phyloP scores from a whole-genome alignment of 2,329 filamentous ascomycete species.

The Bipolaris gigantea region DNA sequence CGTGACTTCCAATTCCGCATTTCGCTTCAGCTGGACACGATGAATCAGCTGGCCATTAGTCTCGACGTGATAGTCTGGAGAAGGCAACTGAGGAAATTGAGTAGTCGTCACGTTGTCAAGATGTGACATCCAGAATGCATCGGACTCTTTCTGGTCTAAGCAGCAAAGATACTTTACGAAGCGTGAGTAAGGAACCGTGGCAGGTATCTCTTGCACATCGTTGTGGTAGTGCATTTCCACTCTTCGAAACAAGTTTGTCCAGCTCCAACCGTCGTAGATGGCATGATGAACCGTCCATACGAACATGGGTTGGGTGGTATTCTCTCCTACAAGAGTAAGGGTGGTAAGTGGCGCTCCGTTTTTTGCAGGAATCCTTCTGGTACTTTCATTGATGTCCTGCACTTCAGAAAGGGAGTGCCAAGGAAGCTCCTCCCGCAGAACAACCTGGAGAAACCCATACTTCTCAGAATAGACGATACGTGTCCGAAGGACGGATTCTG shows the following conservation, averaged over 20 bases:
- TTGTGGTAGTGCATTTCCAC: constrained; percentile 31
- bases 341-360: constrained; percentile 32
- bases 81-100: constrained; percentile 39
- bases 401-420: constrained; percentile 26
- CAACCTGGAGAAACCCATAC: constrained; percentile 40
- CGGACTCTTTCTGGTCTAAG: constrained; percentile 30
- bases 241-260: constrained; percentile 30
- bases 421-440: constrained; percentile 24
- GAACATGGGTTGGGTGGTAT: constrained; percentile 25
- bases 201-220: constrained; percentile 2
- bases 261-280: constrained; percentile 43
- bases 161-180: constrained; percentile 38
- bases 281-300: constrained; percentile 45
- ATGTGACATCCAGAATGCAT: constrained; percentile 34
- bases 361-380: constrained; percentile 33
- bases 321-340: constrained; percentile 14
- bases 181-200: constrained; percentile 32
- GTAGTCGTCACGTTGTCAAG: constrained; percentile 34
- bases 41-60: constrained; percentile 33
- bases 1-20: constrained; percentile 32
- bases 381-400: constrained; percentile 29
- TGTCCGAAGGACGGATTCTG: constrained; percentile 53
- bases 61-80: constrained; percentile 35
- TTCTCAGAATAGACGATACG: constrained; percentile 41
- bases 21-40: constrained; percentile 21